Percentiles rank a stretch among this genome's conserved stretches.
Evolutionary conservation across 2,329 filamentous ascomycete species (phyloP).

Genomic region (Xylariaceae sp.): DNA sequence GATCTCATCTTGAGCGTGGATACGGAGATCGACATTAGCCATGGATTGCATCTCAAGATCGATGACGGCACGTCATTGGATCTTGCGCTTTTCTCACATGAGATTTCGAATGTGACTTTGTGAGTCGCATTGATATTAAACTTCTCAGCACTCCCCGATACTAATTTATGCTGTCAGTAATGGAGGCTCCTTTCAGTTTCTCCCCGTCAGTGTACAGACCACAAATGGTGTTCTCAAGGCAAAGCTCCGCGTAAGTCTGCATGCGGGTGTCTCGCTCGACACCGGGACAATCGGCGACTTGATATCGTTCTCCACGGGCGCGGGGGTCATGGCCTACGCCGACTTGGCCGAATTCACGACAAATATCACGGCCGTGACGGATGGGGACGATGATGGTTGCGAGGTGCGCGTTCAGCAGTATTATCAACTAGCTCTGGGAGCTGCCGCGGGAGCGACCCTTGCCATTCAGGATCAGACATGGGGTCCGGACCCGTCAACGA

Average conservation of each 20-base stretch:
- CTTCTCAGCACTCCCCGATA: not conserved
- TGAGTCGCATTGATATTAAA: conserved; percentile 34
- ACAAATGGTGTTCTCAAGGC: conserved; percentile 41
- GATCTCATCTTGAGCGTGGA: conserved; percentile 49
- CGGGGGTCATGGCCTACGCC: conserved; percentile 45
- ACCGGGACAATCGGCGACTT: conserved; percentile 23
- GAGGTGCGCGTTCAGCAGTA: conserved; percentile 42
- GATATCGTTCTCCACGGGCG: conserved; percentile 36
- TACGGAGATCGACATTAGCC: conserved; percentile 44
- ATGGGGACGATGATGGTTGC: conserved; percentile 36
- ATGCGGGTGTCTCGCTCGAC: conserved; percentile 37
- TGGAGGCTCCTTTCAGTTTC: conserved; percentile 51
- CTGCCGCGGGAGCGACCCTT: conserved; percentile 48
- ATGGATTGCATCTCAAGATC: conserved; percentile 50
- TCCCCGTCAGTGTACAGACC: conserved; percentile 47
- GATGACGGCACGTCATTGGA: conserved; percentile 46
- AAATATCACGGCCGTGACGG: conserved; percentile 40
- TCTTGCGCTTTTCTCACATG: conserved; percentile 45
- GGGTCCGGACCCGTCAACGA: conserved; percentile 44
- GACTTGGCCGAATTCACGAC: conserved; percentile 51
- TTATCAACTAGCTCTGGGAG: conserved; percentile 50
- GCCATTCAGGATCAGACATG: conserved; percentile 40
- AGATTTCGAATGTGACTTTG: conserved; percentile 45
- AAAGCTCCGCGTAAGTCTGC: conserved; percentile 42
- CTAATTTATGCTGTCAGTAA: conserved; percentile 33